phyloP scores from a whole-genome alignment of 192 early-diverging fungal genomes.

The Coemansia umbellata region DNA sequence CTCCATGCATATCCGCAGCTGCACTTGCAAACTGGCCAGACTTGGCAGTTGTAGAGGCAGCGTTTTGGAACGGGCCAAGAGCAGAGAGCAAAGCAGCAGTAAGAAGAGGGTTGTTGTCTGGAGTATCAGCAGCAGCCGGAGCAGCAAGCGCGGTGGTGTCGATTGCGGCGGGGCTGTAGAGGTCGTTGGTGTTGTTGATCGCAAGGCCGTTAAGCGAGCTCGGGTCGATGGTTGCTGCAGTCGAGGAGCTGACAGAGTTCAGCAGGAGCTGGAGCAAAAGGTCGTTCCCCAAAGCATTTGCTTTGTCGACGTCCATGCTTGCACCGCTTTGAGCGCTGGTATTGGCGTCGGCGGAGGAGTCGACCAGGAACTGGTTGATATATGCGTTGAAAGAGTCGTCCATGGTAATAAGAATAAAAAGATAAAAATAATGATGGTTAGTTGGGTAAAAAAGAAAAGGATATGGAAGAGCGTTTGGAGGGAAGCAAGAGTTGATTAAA shows the following conservation, averaged over 20 bases:
- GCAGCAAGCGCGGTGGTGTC: not conserved
- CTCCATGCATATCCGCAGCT: conserved; percentile 3
- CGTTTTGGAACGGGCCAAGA: conserved; percentile 7
- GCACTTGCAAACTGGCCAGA: not conserved
- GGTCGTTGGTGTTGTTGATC: not conserved
- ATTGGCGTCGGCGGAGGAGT: conserved; percentile 8
- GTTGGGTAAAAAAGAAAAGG: not conserved
- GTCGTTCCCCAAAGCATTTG: conserved; percentile 13
- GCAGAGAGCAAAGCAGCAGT: conserved; percentile 19
- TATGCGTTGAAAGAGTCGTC: conserved; percentile 30
- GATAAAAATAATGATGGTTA: not conserved
- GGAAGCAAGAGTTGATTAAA: too few species aligned
- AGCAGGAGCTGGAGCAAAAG: conserved; percentile 36
- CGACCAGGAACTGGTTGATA: conserved; percentile 44
- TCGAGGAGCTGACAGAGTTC: conserved; percentile 5
- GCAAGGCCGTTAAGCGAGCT: conserved; percentile 16
- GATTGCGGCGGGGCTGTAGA: not conserved
- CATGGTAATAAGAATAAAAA: not conserved
- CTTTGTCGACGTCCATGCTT: conserved; percentile 1
- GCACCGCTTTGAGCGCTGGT: not conserved
- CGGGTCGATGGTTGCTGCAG: conserved; percentile 28
- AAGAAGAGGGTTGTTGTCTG: conserved; percentile 12
- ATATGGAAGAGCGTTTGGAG: not conserved
- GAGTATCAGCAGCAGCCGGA: not conserved
- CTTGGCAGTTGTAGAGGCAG: not conserved